These are phyloP conservation scores for Stygiomarasmius scandens DNA, from an alignment of 1,284 basidiomycete species.

Conservation along the genomic window DNA sequence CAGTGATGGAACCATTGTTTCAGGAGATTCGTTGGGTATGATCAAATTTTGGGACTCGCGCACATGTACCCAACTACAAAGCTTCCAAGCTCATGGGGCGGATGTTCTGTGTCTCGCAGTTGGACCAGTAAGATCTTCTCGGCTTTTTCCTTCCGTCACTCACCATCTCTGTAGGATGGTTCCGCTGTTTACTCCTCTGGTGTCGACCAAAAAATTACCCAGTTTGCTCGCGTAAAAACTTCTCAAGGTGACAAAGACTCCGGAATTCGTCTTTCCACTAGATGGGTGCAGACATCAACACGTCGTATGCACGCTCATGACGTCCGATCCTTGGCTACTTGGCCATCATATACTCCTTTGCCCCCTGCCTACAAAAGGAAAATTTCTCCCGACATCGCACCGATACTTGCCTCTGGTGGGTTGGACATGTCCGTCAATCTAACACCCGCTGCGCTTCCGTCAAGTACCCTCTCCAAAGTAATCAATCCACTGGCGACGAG, in stretches of 20 bases:
- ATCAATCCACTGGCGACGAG: slow-evolving; percentile 78
- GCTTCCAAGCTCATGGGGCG: slow-evolving; percentile 87
- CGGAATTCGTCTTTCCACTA: slow-evolving; percentile 40
- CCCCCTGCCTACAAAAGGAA: slow-evolving; percentile 52
- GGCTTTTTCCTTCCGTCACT: background rate
- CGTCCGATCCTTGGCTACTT: slow-evolving; percentile 87
- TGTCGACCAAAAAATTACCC: slow-evolving; percentile 92
- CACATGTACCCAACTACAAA: slow-evolving; percentile 87
- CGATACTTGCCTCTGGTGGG: slow-evolving; percentile 90
- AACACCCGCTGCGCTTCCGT: slow-evolving; percentile 74
- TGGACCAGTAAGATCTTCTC: slow-evolving; percentile 65
- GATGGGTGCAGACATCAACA: slow-evolving; percentile 83
- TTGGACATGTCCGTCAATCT: slow-evolving; percentile 90
- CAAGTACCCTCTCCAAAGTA: slow-evolving; percentile 53
- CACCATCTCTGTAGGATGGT: slow-evolving; percentile 61
- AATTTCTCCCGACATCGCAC: slow-evolving; percentile 66
- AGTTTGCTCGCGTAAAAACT: slow-evolving; percentile 77
- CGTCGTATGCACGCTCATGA: slow-evolving; percentile 95
- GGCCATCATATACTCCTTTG: slow-evolving; percentile 80
- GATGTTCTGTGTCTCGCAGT: slow-evolving; percentile 90
- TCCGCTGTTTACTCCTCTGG: slow-evolving; percentile 89
- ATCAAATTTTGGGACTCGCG: slow-evolving; percentile 96
- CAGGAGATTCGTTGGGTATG: slow-evolving; percentile 93
- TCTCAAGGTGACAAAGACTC: slow-evolving; percentile 40
- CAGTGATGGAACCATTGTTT: slow-evolving; percentile 90